Evolutionary conservation across 352 stramenopile genomes (phyloP), one percentile per base, ranked within the genome.

Genomic region (Phytophthora tentaculata): DNA sequence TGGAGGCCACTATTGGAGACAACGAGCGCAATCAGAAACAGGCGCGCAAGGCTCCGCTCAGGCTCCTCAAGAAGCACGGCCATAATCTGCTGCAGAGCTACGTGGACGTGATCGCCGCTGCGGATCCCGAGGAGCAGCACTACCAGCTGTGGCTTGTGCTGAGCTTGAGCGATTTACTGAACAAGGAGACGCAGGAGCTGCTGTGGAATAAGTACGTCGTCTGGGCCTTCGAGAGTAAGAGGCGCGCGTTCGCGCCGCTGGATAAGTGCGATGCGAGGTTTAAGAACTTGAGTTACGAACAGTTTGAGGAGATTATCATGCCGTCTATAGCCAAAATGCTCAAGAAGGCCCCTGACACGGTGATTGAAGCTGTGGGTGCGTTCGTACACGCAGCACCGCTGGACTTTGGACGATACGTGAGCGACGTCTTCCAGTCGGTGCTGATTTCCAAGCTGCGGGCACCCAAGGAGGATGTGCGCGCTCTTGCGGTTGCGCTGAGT

Each of bases 221-320:
- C 58, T 94, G 86, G 87, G 84, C 89, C 0, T 93, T 94, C 41
- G 87, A 94, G 47, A 79, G 84, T 73, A 95, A 94, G 73, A 76
- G 73, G 17, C 80, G 84, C 26, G 61, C 73, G 17, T 67, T 76
- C 16, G 79, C 78, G 48, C 23, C 70, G 19, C 68, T 96, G 22
- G 13, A 68, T 17, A 61, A 64, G 29, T 53, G 59, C 10, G 85
- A 92, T 35, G 43, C 32, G 22, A 83, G 86, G 28, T 86, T 95
- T 50, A 73, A 81, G 58, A 69, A 61, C 3, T 61, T 96, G 16
- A 79, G 69, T n/a, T 63, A 74, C 35, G 74, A 77, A 12, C 81
- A 88, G 35, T 95, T 96, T 16, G 86, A 93, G 43, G 39, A 66
- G 44, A 57, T 88, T 19, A 71, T 96, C 32, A 72, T 91, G 61